Conservation (phyloP, 768 basidiomycete genomes). For the Mycena capillaripes region DNA sequence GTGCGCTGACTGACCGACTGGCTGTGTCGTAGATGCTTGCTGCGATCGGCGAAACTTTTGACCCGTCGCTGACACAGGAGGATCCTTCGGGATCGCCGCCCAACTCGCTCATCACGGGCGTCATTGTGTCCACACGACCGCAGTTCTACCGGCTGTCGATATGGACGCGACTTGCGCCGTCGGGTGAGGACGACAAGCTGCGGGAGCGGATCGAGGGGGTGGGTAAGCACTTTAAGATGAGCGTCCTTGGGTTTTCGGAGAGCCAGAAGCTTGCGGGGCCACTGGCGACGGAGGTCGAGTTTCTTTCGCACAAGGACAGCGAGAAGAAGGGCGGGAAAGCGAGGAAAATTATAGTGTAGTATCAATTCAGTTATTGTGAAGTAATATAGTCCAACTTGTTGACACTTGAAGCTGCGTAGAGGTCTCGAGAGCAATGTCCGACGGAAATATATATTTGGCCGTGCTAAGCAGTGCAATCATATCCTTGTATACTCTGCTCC, state of each 20-base stretch:
- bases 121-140: constrained; percentile 94
- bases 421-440: too few relatives aligned
- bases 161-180: constrained; percentile 93
- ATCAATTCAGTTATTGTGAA: constrained; percentile 4
- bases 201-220: constrained; percentile 87
- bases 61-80: constrained; percentile 77
- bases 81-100: constrained; percentile 59
- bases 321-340: constrained; percentile 92
- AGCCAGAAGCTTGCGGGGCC: constrained; percentile 83
- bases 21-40: constrained; percentile 88
- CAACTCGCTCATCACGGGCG: constrained; percentile 86
- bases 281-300: constrained; percentile 96
- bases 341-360: constrained; percentile 82
- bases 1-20: constrained; percentile 19
- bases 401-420: too few relatives aligned
- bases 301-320: constrained; percentile 93
- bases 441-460: constrained; percentile 15
- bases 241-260: constrained; percentile 86
- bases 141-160: constrained; percentile 97
- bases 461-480: background rate
- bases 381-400: too few relatives aligned
- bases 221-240: constrained; percentile 92
- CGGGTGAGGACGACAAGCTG: constrained; percentile 67
- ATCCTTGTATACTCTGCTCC: constrained; percentile 26
- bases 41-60: constrained; percentile 99